Percentiles rank a stretch among this genome's conserved stretches.
phyloP scores from a whole-genome alignment of 2,329 filamentous ascomycete genomes.

The Biscogniauxia mediterranea region DNA sequence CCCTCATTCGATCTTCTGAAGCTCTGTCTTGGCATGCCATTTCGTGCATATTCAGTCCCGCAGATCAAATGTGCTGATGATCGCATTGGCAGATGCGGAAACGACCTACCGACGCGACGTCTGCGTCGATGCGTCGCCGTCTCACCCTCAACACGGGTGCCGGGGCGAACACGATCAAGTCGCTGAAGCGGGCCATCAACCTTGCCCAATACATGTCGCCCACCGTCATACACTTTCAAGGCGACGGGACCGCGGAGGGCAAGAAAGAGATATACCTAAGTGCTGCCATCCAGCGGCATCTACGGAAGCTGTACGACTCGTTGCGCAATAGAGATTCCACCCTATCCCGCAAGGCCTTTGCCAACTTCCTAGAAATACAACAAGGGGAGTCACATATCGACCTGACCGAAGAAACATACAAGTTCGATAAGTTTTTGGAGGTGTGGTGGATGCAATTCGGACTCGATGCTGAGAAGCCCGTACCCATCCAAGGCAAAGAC shows the following conservation, averaged over 20 bases:
- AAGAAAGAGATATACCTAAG: slow-evolving; percentile 42
- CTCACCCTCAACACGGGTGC: slow-evolving; percentile 28
- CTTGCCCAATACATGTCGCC: slow-evolving; percentile 31
- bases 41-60: neutral
- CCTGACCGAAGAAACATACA: slow-evolving; percentile 42
- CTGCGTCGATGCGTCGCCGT: slow-evolving; percentile 24
- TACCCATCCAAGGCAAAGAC: slow-evolving; percentile 49
- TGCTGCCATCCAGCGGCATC: slow-evolving; percentile 46
- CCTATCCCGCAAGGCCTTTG: slow-evolving; percentile 41
- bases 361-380: slow-evolving; percentile 46
- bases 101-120: slow-evolving; percentile 14
- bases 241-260: slow-evolving; percentile 16
- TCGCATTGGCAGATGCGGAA: slow-evolving; percentile 21
- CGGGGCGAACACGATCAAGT: slow-evolving; percentile 30
- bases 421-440: slow-evolving; percentile 49
- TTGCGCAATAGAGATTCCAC: slow-evolving; percentile 37
- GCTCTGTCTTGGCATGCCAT: neutral
- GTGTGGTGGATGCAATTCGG: slow-evolving; percentile 44
- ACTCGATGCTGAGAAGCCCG: slow-evolving; percentile 44
- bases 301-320: slow-evolving; percentile 47
- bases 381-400: slow-evolving; percentile 45
- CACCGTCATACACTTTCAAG: slow-evolving; percentile 29
- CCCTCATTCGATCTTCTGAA: neutral
- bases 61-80: slow-evolving; percentile 11
- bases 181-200: slow-evolving; percentile 32